A percentile compares a stretch with the other conserved stretches of the same genome.
phyloP scores from a whole-genome alignment of 108 stramenopile genomes.

The Cyclotella choctawhatcheeana region DNA sequence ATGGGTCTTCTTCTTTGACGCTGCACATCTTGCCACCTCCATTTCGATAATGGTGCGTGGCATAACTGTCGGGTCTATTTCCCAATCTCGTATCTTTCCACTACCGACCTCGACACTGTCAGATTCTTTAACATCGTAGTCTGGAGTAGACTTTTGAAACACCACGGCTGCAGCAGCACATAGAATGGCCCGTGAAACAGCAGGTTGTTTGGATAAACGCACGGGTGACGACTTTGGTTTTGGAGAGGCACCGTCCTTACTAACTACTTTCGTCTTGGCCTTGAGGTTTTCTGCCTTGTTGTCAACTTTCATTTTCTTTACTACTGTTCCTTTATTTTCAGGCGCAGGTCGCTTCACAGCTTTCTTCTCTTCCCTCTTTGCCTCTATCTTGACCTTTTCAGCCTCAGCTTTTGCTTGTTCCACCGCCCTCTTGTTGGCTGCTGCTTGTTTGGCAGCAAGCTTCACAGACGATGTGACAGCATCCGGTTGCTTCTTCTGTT shows the following conservation, averaged over 20 bases:
- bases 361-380: not conserved
- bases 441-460: not conserved
- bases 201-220: not conserved
- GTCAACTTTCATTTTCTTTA: not conserved
- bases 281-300: not conserved
- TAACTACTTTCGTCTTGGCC: not conserved
- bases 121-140: constrained; percentile 12
- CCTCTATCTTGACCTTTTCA: not conserved
- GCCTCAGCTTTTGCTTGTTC: not conserved
- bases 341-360: not conserved
- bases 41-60: constrained; percentile 57
- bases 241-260: not conserved
- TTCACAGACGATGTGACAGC: not conserved
- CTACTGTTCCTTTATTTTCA: not conserved
- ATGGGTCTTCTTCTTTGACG: not conserved
- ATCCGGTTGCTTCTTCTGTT: not conserved
- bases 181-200: constrained; percentile 65
- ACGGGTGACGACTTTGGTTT: not conserved
- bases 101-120: constrained; percentile 1
- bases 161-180: constrained; percentile 70
- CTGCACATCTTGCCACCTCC: not conserved
- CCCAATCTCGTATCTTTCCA: constrained; percentile 9
- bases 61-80: constrained; percentile 55
- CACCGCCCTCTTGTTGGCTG: not conserved
- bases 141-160: constrained; percentile 65